phyloP scores from a whole-genome alignment of 345 rosid genomes.

The Pugionium dolabratum region DNA sequence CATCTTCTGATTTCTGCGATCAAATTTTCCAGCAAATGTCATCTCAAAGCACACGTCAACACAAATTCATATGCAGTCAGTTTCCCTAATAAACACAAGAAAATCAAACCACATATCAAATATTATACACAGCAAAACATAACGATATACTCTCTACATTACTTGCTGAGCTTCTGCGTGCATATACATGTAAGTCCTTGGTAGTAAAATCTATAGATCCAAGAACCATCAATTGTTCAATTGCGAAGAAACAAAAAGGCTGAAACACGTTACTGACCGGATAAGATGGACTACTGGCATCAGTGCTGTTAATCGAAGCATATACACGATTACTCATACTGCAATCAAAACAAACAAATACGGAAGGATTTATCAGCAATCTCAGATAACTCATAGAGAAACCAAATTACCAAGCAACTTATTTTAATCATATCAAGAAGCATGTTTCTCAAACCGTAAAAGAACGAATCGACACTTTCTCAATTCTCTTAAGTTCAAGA shows the following conservation, averaged over 20 bases:
- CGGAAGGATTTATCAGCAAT: conserved; percentile 4
- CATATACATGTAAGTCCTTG: neutral
- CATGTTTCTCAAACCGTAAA: neutral
- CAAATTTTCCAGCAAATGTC: conserved; percentile 39
- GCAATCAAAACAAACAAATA: conserved; percentile 28
- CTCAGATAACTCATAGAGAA: conserved; percentile 1
- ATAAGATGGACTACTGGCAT: conserved; percentile 50
- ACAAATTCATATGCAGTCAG: conserved; percentile 35
- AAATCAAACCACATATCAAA: conserved; percentile 19
- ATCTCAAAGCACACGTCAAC: conserved; percentile 38
- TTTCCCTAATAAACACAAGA: conserved; percentile 27
- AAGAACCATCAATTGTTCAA: conserved; percentile 6
- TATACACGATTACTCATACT: conserved; percentile 46
- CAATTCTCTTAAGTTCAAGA: too few relatives aligned
- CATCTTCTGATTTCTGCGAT: conserved; percentile 58
- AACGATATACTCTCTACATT: neutral
- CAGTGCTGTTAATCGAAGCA: conserved; percentile 48
- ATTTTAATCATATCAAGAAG: neutral
- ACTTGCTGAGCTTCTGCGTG: neutral
- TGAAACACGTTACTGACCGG: conserved; percentile 49
- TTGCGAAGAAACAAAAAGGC: neutral
- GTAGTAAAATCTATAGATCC: neutral
- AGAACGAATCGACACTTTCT: too few relatives aligned
- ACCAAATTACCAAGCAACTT: neutral
- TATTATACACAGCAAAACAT: neutral